A percentile compares a stretch with the other conserved stretches of the same genome.
Evolutionary conservation across 768 basidiomycete genomes (phyloP).

Genomic region (Amanita rubescens): DNA sequence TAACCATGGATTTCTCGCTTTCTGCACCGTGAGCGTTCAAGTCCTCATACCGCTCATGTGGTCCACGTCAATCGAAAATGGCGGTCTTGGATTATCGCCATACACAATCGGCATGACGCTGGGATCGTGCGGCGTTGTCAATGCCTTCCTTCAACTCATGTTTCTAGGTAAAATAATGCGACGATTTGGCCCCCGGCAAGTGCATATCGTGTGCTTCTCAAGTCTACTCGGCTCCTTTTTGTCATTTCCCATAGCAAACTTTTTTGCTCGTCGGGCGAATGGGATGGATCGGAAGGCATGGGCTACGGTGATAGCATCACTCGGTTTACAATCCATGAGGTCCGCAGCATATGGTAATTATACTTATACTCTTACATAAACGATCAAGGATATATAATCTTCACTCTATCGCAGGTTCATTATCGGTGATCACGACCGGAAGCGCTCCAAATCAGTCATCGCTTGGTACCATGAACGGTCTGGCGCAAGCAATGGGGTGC

Average conservation of each 20-base stretch:
- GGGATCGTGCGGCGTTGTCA: slow-evolving; percentile 42
- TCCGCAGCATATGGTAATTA: neutral
- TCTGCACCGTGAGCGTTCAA: neutral
- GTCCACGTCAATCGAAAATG: slow-evolving; percentile 43
- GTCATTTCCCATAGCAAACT: slow-evolving; percentile 10
- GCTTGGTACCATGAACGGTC: slow-evolving; percentile 1
- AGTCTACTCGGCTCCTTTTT: slow-evolving; percentile 13
- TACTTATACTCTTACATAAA: neutral
- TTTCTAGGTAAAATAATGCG: slow-evolving; percentile 38
- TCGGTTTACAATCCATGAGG: neutral
- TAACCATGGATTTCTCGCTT: neutral
- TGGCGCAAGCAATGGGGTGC: neutral
- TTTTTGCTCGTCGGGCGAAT: slow-evolving; percentile 1
- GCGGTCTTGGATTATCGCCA: slow-evolving; percentile 50
- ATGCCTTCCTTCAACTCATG: slow-evolving; percentile 43
- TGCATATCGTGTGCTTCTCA: slow-evolving; percentile 28
- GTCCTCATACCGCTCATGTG: slow-evolving; percentile 21
- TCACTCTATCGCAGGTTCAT: neutral
- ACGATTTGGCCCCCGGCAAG: slow-evolving; percentile 36
- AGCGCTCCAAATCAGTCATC: neutral
- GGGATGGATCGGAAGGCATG: neutral
- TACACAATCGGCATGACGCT: slow-evolving; percentile 47
- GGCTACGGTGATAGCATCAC: neutral
- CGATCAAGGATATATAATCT: neutral
- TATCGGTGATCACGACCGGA: neutral